Percentiles rank a stretch among this genome's conserved stretches.
phyloP scores from a whole-genome alignment of 1,139 yeast species.

The Pichia sp. region DNA sequence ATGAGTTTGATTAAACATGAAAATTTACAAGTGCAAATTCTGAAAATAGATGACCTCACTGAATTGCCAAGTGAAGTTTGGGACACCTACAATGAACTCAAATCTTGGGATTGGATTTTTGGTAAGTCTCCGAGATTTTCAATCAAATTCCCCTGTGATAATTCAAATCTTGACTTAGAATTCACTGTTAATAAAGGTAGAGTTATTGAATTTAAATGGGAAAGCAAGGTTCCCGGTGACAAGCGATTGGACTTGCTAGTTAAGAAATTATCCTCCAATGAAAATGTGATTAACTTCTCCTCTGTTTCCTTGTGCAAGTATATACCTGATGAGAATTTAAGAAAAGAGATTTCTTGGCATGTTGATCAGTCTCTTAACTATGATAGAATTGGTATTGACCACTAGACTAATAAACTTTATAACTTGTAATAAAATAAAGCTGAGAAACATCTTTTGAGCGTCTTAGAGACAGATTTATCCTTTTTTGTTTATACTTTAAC shows the following conservation, averaged over 20 bases:
- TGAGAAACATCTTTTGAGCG: too few relatives aligned
- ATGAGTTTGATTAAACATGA: slow-evolving; percentile 5
- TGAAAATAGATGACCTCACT: slow-evolving; percentile 20
- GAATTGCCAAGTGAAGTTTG: slow-evolving; percentile 40
- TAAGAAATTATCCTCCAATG: slow-evolving; percentile 2
- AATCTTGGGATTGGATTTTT: slow-evolving; percentile 62
- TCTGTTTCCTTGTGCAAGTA: slow-evolving; percentile 8
- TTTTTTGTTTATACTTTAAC: too few relatives aligned
- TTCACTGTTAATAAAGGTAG: slow-evolving; percentile 19
- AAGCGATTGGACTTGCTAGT: slow-evolving; percentile 3
- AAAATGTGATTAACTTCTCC: slow-evolving; percentile 12
- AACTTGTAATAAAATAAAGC: too few relatives aligned
- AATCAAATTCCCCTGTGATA: slow-evolving; percentile 10
- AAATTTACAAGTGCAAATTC: slow-evolving; percentile 11
- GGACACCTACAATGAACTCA: slow-evolving; percentile 36
- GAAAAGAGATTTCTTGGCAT: slow-evolving; percentile 18
- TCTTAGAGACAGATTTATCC: too few relatives aligned
- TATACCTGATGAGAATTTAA: slow-evolving; percentile 10
- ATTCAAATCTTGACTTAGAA: slow-evolving; percentile 8
- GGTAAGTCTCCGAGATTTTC: slow-evolving; percentile 54
- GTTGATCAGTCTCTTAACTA: slow-evolving; percentile 20
- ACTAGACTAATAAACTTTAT: background rate
- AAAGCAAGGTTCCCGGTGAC: slow-evolving; percentile 5
- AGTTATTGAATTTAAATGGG: slow-evolving; percentile 11
- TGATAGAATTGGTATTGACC: slow-evolving; percentile 11